Evolutionary conservation across 192 early-diverging fungal genomes (phyloP).

Genomic region (Rhizoclosmatium sp.): DNA sequence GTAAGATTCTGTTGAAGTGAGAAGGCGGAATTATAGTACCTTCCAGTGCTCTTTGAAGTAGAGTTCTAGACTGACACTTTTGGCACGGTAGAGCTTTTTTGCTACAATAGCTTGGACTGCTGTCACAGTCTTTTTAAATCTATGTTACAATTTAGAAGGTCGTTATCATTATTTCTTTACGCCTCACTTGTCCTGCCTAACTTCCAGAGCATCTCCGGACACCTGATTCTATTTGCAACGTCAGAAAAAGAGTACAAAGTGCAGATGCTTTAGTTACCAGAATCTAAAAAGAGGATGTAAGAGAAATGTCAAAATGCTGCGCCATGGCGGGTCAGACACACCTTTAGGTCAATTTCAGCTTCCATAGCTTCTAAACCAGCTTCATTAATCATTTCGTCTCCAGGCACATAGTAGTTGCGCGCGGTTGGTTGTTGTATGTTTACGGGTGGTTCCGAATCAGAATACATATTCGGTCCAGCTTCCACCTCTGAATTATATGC

Average conservation of each 20-base stretch:
- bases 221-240: constrained; percentile 13
- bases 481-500: background rate
- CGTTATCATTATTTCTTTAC: background rate
- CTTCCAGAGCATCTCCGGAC: constrained; percentile 23
- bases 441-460: background rate
- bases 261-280: background rate
- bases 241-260: background rate
- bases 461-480: background rate
- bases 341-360: constrained; percentile 28
- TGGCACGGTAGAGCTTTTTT: constrained; percentile 55
- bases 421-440: background rate
- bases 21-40: background rate
- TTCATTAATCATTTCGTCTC: background rate
- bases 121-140: constrained; percentile 51
- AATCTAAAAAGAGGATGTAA: background rate
- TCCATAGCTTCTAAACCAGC: constrained; percentile 10
- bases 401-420: background rate
- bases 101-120: constrained; percentile 52
- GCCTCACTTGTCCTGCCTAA: constrained; percentile 18
- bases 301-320: constrained; percentile 2
- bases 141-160: background rate
- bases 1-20: background rate
- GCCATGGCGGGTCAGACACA: background rate
- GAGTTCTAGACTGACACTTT: constrained; percentile 44
- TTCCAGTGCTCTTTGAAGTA: constrained; percentile 59